A percentile compares a stretch with the other conserved stretches of the same genome.
These are phyloP conservation scores for Beta macrorhiza DNA, from an alignment of 179 eudicot genomes.

Conservation along the genomic window DNA sequence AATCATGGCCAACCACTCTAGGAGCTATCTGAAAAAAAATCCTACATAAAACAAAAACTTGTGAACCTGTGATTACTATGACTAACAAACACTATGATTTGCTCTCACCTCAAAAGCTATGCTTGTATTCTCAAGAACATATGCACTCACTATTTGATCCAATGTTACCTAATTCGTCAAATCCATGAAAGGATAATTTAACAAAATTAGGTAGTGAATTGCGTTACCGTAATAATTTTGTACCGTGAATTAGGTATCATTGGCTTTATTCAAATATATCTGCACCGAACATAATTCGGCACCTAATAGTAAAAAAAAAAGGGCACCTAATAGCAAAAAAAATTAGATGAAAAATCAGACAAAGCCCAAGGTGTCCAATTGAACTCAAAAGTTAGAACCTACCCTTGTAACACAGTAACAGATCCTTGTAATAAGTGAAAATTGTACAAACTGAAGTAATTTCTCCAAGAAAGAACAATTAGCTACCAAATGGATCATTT, in stretches of 20 bases:
- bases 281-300: not conserved
- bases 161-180: no score
- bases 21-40: not conserved
- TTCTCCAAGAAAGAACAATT: not conserved
- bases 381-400: not conserved
- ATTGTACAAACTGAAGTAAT: not conserved
- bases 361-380: not conserved
- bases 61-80: not conserved
- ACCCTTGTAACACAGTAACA: not conserved
- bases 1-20: not conserved
- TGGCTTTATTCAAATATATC: no score
- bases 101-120: not conserved
- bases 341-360: not conserved
- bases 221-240: no score
- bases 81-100: not conserved
- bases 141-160: not conserved
- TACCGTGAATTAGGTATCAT: no score
- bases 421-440: not conserved
- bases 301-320: not conserved
- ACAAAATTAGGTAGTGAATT: no score
- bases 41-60: not conserved
- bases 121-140: not conserved
- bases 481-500: slow-evolving; percentile 2
- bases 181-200: no score
- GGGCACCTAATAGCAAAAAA: no score